phyloP scores from a whole-genome alignment of 2,329 filamentous ascomycete genomes.

The Colletotrichum neosansevieriae region DNA sequence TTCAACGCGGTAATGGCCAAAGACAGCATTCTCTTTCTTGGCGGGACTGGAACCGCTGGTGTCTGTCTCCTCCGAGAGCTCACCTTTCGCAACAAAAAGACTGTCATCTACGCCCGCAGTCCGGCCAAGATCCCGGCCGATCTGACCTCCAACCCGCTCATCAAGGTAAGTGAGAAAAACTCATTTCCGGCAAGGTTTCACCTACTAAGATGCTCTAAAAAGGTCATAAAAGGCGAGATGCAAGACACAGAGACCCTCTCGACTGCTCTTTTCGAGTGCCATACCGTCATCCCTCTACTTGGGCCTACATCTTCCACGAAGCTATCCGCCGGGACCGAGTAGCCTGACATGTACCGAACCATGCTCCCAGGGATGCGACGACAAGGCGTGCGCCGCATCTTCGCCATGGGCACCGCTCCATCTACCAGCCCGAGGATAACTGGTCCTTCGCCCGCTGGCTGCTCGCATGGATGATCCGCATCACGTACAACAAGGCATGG shows the following conservation, averaged over 20 bases:
- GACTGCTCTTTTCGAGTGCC: slow-evolving; percentile 34
- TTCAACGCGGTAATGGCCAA: background rate
- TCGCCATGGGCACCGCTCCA: slow-evolving; percentile 50
- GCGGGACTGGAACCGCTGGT: slow-evolving; percentile 49
- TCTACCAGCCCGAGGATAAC: slow-evolving; percentile 43
- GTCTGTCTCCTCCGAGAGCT: slow-evolving; percentile 48
- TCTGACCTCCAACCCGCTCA: slow-evolving; percentile 19
- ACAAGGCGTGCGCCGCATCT: slow-evolving; percentile 48
- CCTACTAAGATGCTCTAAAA: slow-evolving; percentile 15
- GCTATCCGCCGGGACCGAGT: slow-evolving; percentile 2
- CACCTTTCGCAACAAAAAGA: slow-evolving; percentile 44
- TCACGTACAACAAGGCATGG: slow-evolving; percentile 40
- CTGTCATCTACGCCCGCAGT: slow-evolving; percentile 43
- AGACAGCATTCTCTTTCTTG: slow-evolving; percentile 45
- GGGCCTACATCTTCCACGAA: slow-evolving; percentile 38
- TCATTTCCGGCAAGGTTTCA: background rate
- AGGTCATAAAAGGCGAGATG: slow-evolving; percentile 46
- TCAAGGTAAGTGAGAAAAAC: background rate
- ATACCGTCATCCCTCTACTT: slow-evolving; percentile 43
- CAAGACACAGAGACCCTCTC: slow-evolving; percentile 40
- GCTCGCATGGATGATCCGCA: slow-evolving; percentile 34
- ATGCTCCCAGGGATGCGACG: slow-evolving; percentile 45
- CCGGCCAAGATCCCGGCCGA: slow-evolving; percentile 44
- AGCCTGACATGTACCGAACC: slow-evolving; percentile 38
- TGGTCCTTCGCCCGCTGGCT: slow-evolving; percentile 39